These are phyloP conservation scores for Neodidymelliopsis sp. DNA, from an alignment of 2,329 filamentous ascomycete species.

Conservation along the genomic window DNA sequence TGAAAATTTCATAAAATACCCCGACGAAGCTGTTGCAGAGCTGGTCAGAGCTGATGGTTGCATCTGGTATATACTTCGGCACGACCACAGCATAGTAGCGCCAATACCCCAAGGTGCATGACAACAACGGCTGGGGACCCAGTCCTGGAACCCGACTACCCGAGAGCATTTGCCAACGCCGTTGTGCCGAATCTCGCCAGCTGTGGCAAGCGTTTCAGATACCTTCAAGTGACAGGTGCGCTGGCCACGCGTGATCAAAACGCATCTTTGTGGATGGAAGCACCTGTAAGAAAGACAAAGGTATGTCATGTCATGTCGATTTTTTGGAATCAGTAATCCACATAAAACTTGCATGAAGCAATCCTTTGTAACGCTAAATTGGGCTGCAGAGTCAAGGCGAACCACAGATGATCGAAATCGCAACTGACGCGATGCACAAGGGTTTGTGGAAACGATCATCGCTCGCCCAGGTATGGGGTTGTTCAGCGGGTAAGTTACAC, in stretches of 20 bases:
- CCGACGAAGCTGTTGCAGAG: conserved; percentile 21
- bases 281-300: conserved; percentile 23
- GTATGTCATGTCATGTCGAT: no score
- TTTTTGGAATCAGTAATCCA: no score
- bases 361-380: neutral
- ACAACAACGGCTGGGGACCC: conserved; percentile 24
- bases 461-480: conserved; percentile 23
- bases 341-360: neutral
- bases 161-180: conserved; percentile 23
- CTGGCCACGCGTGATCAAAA: conserved; percentile 23
- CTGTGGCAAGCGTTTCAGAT: conserved; percentile 22
- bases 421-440: conserved; percentile 5
- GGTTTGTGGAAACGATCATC: conserved; percentile 23
- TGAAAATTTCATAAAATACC: conserved; percentile 23
- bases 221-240: conserved; percentile 22
- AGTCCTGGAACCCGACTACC: conserved; percentile 22
- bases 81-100: neutral
- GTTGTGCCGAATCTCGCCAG: conserved; percentile 14
- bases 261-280: conserved; percentile 19
- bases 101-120: conserved; percentile 27
- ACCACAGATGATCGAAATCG: conserved; percentile 25
- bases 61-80: conserved; percentile 20
- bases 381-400: conserved; percentile 19
- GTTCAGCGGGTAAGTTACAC: conserved; percentile 15
- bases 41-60: conserved; percentile 22